A percentile compares a stretch with the other conserved stretches of the same genome.
Evolutionary conservation across 352 stramenopile species (phyloP).

Genomic region (Phytophthora ramorum): DNA sequence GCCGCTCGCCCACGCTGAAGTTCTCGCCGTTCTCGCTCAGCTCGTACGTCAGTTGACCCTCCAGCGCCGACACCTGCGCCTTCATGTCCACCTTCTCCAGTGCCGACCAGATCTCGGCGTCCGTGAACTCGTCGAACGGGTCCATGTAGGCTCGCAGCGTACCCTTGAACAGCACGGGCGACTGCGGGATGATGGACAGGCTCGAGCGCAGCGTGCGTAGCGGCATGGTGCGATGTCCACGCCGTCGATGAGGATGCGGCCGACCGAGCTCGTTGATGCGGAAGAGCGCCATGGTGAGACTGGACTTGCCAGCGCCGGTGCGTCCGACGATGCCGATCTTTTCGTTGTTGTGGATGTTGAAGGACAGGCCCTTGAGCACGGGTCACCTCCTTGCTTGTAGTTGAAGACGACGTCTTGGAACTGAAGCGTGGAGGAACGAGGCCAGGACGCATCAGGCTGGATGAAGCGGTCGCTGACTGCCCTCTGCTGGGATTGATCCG

Average conservation of each 20-base stretch:
- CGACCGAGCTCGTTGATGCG: slow-evolving; percentile 81
- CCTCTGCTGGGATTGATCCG: slow-evolving; percentile 30
- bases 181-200: slow-evolving; percentile 53
- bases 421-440: slow-evolving; percentile 61
- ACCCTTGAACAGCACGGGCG: slow-evolving; percentile 92
- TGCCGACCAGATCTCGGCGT: slow-evolving; percentile 80
- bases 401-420: slow-evolving; percentile 87
- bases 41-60: slow-evolving; percentile 31
- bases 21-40: slow-evolving; percentile 23
- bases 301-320: slow-evolving; percentile 89
- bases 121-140: slow-evolving; percentile 83
- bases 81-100: slow-evolving; percentile 80
- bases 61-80: slow-evolving; percentile 23
- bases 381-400: slow-evolving; percentile 67
- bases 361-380: slow-evolving; percentile 59
- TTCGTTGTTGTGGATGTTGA: slow-evolving; percentile 66
- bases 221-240: slow-evolving; percentile 42
- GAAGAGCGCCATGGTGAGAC: slow-evolving; percentile 87
- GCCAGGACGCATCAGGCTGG: slow-evolving; percentile 61
- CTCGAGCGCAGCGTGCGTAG: slow-evolving; percentile 39
- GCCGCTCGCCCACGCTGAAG: too few species aligned
- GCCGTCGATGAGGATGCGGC: slow-evolving; percentile 56
- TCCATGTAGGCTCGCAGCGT: slow-evolving; percentile 90
- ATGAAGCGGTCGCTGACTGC: slow-evolving; percentile 23
- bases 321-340: slow-evolving; percentile 89